A percentile compares a stretch with the other conserved stretches of the same genome.
Evolutionary conservation across 2,329 filamentous ascomycete genomes (phyloP).

Genomic region (Elsinoe necatrix): DNA sequence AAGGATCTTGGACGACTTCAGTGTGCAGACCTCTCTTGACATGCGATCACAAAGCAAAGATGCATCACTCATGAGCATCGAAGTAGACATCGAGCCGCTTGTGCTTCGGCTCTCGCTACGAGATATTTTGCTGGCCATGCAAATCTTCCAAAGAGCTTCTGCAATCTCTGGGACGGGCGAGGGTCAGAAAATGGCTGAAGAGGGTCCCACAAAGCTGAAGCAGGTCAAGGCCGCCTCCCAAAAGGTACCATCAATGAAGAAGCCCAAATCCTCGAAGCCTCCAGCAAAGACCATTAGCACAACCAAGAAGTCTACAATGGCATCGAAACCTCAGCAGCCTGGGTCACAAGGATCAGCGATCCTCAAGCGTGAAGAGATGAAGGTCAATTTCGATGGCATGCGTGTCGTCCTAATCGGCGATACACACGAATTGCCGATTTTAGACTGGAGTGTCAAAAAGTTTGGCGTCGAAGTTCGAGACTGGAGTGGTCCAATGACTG

Average conservation of each 20-base stretch:
- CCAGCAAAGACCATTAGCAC: conserved; percentile 40
- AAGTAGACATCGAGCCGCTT: conserved; percentile 81
- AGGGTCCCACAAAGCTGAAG: conserved; percentile 49
- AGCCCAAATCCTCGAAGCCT: conserved; percentile 36
- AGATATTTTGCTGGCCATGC: conserved; percentile 87
- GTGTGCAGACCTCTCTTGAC: conserved; percentile 81
- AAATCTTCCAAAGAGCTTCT: conserved; percentile 84
- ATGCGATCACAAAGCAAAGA: conserved; percentile 52
- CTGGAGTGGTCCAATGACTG: conserved; percentile 82
- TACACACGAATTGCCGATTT: conserved; percentile 84
- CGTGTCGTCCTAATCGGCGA: conserved; percentile 92
- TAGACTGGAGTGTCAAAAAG: conserved; percentile 87
- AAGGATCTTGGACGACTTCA: conserved; percentile 94
- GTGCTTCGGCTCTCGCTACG: conserved; percentile 83
- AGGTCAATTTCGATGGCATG: conserved; percentile 77
- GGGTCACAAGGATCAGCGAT: conserved; percentile 40
- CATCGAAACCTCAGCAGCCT: conserved; percentile 14
- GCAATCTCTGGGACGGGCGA: conserved; percentile 62
- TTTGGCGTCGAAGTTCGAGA: conserved; percentile 79
- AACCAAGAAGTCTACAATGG: conserved; percentile 36
- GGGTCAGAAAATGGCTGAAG: conserved; percentile 41
- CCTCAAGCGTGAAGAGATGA: conserved; percentile 68
- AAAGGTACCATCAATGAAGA: conserved; percentile 34
- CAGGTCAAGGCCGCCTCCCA: conserved; percentile 39
- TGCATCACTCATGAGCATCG: conserved; percentile 64